Percentiles rank a stretch among this genome's conserved stretches.
phyloP scores from a whole-genome alignment of 1,139 yeast genomes.

The Nakaseomyces uthaithaninus region DNA sequence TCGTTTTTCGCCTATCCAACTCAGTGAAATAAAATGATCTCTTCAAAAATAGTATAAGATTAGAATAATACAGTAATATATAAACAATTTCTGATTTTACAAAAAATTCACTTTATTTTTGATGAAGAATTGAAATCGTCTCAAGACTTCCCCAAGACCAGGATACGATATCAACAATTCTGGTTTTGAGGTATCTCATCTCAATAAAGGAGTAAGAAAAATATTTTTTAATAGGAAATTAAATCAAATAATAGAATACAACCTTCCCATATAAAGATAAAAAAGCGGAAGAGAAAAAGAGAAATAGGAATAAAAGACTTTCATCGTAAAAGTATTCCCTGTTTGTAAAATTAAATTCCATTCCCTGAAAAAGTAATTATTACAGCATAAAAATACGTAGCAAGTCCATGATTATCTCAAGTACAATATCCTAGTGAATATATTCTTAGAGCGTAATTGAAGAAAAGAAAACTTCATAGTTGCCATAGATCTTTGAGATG shows the following conservation, averaged over 20 bases:
- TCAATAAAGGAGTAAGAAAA: constrained; percentile 2
- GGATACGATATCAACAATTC: no score
- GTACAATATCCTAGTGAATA: background rate
- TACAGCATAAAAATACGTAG: constrained; percentile 1
- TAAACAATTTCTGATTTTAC: constrained; percentile 6
- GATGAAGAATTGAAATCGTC: background rate
- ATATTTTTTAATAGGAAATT: constrained; percentile 2
- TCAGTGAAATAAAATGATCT: background rate
- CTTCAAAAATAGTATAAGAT: background rate
- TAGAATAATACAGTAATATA: constrained; percentile 7
- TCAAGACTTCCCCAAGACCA: no score
- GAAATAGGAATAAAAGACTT: constrained; percentile 4
- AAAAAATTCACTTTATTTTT: constrained; percentile 1
- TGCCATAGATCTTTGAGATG: background rate
- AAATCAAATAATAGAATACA: constrained; percentile 7
- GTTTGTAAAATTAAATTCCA: constrained; percentile 1
- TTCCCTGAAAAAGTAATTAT: background rate
- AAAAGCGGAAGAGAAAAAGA: constrained; percentile 3
- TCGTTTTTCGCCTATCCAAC: background rate
- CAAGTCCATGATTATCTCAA: background rate
- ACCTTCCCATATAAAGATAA: constrained; percentile 7
- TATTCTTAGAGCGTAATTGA: background rate
- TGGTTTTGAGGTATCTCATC: no score
- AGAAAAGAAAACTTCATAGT: background rate
- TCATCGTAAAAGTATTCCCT: constrained; percentile 1